These are phyloP conservation scores for Botrytis porri DNA, from an alignment of 2,329 filamentous ascomycete species.

Conservation along the genomic window DNA sequence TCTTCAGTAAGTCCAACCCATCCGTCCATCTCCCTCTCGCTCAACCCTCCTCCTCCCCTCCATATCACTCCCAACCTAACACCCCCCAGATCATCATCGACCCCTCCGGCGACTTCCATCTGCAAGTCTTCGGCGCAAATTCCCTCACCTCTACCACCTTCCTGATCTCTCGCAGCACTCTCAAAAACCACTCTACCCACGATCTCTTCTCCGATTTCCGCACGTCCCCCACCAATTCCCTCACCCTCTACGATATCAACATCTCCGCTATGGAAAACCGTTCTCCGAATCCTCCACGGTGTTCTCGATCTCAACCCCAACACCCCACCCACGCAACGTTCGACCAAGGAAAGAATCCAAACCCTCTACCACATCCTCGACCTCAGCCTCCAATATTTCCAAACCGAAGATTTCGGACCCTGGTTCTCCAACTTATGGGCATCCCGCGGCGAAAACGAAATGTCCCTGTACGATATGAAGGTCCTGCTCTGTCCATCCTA, in stretches of 20 bases:
- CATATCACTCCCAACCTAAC: not conserved
- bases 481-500: not conserved
- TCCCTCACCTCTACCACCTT: not conserved
- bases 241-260: not conserved
- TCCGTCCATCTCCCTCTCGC: too few species aligned
- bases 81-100: not conserved
- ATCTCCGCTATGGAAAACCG: not conserved
- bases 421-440: not conserved
- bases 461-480: not conserved
- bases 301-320: not conserved
- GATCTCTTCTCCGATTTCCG: not conserved
- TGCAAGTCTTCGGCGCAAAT: not conserved
- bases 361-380: not conserved
- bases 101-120: not conserved
- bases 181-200: not conserved
- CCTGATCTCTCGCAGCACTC: not conserved
- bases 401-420: not conserved
- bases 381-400: not conserved
- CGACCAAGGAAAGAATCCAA: not conserved
- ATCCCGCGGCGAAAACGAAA: too few species aligned
- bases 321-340: too few species aligned
- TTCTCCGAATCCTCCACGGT: not conserved
- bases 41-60: not conserved
- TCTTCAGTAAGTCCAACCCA: not conserved
- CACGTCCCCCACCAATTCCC: too few species aligned